These are phyloP conservation scores for Xenoacremonium recifei DNA, from an alignment of 2,329 filamentous ascomycete species.

Conservation along the genomic window DNA sequence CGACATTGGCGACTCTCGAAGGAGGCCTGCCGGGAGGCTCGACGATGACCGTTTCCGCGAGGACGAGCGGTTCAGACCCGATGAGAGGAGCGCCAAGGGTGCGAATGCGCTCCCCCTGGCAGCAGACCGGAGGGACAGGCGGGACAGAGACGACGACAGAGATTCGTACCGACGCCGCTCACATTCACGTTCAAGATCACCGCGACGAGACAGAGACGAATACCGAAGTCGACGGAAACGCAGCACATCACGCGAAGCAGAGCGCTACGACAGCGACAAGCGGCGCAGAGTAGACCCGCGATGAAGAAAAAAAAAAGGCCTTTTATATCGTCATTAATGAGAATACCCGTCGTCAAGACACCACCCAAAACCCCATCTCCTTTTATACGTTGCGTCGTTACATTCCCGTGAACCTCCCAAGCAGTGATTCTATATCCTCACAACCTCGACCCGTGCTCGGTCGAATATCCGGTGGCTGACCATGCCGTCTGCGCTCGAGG, in stretches of 20 bases:
- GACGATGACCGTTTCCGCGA: conserved; percentile 70
- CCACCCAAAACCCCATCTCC: neutral
- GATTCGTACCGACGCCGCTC: conserved; percentile 28
- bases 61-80: conserved; percentile 46
- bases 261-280: conserved; percentile 58
- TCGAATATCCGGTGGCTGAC: conserved; percentile 77
- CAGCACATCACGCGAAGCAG: conserved; percentile 53
- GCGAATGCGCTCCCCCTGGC: conserved; percentile 72
- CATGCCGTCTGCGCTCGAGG: conserved; percentile 57
- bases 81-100: conserved; percentile 51
- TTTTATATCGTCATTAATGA: conserved; percentile 24
- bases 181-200: conserved; percentile 54
- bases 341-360: conserved; percentile 7
- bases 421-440: conserved; percentile 59
- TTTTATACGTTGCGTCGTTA: conserved; percentile 14
- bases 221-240: conserved; percentile 53
- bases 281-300: conserved; percentile 53
- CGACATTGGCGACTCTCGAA: conserved; percentile 53
- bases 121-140: conserved; percentile 47
- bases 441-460: conserved; percentile 82
- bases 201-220: conserved; percentile 44
- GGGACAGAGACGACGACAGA: conserved; percentile 32
- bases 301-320: conserved; percentile 14
- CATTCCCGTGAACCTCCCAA: conserved; percentile 7
- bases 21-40: conserved; percentile 29